Evolutionary conservation across 345 rosid genomes (phyloP), one percentile per base, ranked within the genome.

Genomic region (Acer negundo): DNA sequence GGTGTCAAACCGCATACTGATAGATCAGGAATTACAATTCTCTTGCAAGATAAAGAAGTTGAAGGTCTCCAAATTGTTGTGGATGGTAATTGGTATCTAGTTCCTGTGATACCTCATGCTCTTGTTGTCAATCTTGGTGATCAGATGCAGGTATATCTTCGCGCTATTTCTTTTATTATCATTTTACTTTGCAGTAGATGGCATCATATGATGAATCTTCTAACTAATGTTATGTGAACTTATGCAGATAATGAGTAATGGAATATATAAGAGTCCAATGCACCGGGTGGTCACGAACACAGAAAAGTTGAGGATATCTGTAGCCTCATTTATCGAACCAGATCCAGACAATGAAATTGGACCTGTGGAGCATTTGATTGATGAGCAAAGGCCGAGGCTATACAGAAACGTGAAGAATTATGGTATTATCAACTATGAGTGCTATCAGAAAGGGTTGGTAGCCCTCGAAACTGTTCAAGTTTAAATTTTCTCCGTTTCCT

Each of bases 1-100:
- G 94, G 90, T 1, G 74, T 88, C 19, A 88, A 85, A 68, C 89
- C 94, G 7, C 89, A 87, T 72, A 78, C 89, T 1, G 90, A 90
- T 80, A 82, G 84, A 75, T 84, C 89, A 10, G 88, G 85, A 44
- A 31, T 87, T 22, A 87, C 92, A 16, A 73, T 85, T 76, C 86
- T 90, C 53, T 61, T 88, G 63, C 90, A 82, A 55, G 89, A 86
- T 71, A 53, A 68, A 44, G 83, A 84, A 76, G 82, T 87, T 0
- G 82, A 85, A 82, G 93, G 91, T 38, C 86, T 88, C 35, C 90
- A 88, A 8, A 62, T 88, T 66, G 55, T 61, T 8, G 55, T 81
- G 22, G 85, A 86, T 59, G 83, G 66, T 31, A 79, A 56, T 35
- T 87, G 92, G 94, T 72, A 77, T 46, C 81, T 24, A 13, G 85